phyloP scores from a whole-genome alignment of 306 rosid species.

The Cicer yamashitae region DNA sequence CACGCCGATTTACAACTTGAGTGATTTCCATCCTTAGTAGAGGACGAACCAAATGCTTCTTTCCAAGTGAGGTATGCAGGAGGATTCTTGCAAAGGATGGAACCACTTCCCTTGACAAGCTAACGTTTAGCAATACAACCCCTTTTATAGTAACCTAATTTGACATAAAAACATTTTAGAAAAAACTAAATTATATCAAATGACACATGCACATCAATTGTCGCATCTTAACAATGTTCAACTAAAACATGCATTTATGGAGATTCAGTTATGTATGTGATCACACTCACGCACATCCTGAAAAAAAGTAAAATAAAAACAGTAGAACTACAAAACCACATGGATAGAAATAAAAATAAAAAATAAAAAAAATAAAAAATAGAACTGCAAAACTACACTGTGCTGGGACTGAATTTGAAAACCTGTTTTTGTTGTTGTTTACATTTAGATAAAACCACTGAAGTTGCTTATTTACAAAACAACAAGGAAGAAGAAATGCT shows the following conservation, averaged over 20 bases:
- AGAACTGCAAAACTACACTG: background rate
- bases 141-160: constrained; percentile 79
- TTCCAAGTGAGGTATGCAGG: constrained; percentile 88
- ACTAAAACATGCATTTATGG: constrained; percentile 20
- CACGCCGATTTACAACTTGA: constrained; percentile 89
- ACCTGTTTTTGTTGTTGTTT: background rate
- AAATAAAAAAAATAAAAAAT: background rate
- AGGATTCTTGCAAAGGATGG: constrained; percentile 95
- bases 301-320: background rate
- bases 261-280: constrained; percentile 1
- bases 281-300: background rate
- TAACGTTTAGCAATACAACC: constrained; percentile 74
- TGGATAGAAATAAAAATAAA: background rate
- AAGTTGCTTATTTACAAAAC: constrained; percentile 23
- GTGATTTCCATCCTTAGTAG: constrained; percentile 83
- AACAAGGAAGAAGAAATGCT: constrained; percentile 39
- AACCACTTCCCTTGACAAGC: constrained; percentile 88
- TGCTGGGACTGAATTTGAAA: constrained; percentile 19
- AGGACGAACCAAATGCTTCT: constrained; percentile 91
- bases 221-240: background rate
- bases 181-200: background rate
- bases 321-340: constrained; percentile 2
- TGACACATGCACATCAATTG: background rate
- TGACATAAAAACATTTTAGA: constrained; percentile 6
- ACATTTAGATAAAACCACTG: background rate